A percentile compares a stretch with the other conserved stretches of the same genome.
These are phyloP conservation scores for Hypoxylon sp. DNA, from an alignment of 2,329 filamentous ascomycete species.

Conservation along the genomic window DNA sequence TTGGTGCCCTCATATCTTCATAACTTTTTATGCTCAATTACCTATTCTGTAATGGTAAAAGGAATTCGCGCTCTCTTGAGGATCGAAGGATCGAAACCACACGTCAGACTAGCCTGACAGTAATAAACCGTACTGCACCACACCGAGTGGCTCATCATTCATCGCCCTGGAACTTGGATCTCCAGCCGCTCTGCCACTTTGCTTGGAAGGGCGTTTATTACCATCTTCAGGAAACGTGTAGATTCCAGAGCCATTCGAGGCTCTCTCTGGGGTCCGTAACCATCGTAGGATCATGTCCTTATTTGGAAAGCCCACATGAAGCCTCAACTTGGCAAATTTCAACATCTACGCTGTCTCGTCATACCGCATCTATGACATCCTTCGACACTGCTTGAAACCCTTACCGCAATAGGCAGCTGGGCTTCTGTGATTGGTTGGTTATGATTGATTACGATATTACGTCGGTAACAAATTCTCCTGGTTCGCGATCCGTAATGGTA, in stretches of 20 bases:
- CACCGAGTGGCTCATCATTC: constrained; percentile 9
- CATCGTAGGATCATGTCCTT: constrained; percentile 2
- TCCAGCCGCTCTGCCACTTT: constrained; percentile 18
- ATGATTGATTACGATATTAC: neutral
- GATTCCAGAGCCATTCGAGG: constrained; percentile 19
- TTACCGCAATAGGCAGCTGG: constrained; percentile 14
- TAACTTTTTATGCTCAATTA: constrained; percentile 36
- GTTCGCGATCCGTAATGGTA: neutral
- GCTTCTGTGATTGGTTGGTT: constrained; percentile 21
- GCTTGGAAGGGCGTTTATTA: constrained; percentile 24
- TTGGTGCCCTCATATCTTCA: constrained; percentile 23
- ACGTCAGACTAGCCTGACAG: neutral
- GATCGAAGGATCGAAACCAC: constrained; percentile 10
- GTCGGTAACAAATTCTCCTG: neutral
- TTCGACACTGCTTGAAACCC: constrained; percentile 8
- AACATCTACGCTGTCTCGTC: constrained; percentile 11
- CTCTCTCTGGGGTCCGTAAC: constrained; percentile 1
- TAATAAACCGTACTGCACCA: constrained; percentile 6
- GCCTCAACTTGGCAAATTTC: constrained; percentile 7
- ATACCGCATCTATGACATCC: neutral
- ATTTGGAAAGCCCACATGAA: constrained; percentile 4
- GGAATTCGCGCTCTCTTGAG: constrained; percentile 11
- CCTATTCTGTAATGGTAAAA: constrained; percentile 31
- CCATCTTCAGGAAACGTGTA: neutral
- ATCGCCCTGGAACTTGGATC: neutral